A percentile compares a stretch with the other conserved stretches of the same genome.
These are phyloP conservation scores for Nevesoporus exiguus DNA, from an alignment of 768 basidiomycete genomes.

Conservation along the genomic window DNA sequence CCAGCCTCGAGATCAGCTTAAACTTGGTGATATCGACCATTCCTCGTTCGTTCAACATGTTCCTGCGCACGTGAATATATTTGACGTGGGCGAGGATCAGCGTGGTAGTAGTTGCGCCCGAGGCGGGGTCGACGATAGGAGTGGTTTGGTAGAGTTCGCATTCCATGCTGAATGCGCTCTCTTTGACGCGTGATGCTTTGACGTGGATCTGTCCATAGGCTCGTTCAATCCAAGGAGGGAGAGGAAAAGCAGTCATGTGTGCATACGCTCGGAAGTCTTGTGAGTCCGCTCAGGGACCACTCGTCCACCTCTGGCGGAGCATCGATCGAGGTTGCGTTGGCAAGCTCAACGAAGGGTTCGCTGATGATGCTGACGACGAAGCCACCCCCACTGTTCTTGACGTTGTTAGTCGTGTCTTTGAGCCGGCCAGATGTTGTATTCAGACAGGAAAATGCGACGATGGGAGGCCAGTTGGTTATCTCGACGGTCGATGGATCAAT, in stretches of 20 bases:
- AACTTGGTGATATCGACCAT: slow-evolving; percentile 36
- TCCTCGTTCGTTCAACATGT: slow-evolving; percentile 34
- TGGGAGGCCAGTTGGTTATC: slow-evolving; percentile 25
- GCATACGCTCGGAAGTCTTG: slow-evolving; percentile 13
- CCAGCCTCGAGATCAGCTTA: slow-evolving; percentile 34
- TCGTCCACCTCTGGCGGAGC: slow-evolving; percentile 37
- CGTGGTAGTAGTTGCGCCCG: slow-evolving; percentile 23
- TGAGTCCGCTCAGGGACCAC: slow-evolving; percentile 37
- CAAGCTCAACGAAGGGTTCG: slow-evolving; percentile 41
- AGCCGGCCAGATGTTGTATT: slow-evolving; percentile 10
- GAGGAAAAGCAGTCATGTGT: too few species aligned
- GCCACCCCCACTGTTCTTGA: slow-evolving; percentile 37
- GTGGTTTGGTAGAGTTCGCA: slow-evolving; percentile 38
- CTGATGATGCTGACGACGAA: slow-evolving; percentile 57
- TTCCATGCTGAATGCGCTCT: slow-evolving; percentile 48
- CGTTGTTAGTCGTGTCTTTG: slow-evolving; percentile 44
- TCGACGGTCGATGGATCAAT: neutral
- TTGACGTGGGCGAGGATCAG: slow-evolving; percentile 39
- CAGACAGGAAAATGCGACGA: slow-evolving; percentile 37
- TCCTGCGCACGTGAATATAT: slow-evolving; percentile 41
- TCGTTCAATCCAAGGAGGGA: neutral
- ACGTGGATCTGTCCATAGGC: slow-evolving; percentile 28
- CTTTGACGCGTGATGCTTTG: slow-evolving; percentile 38
- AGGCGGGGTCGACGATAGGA: slow-evolving; percentile 32
- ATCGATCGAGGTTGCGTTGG: slow-evolving; percentile 38